Conservation (phyloP, 2,329 filamentous ascomycete species). For the Aspergillus tubingensis region DNA sequence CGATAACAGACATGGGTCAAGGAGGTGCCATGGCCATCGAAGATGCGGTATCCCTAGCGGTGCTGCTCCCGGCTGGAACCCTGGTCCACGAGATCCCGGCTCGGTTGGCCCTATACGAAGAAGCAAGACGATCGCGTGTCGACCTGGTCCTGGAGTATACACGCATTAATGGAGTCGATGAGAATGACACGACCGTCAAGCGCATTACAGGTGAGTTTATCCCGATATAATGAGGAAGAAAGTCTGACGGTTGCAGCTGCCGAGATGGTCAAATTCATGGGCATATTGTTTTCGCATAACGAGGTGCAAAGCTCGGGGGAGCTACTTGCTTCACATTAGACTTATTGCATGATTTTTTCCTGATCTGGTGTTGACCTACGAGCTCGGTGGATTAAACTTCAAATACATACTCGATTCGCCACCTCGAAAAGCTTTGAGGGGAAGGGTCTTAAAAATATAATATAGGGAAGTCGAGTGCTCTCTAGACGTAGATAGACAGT, state of each 20-base stretch:
- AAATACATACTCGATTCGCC: too few relatives aligned
- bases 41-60: slow-evolving; percentile 32
- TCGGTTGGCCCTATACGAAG: slow-evolving; percentile 24
- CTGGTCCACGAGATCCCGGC: slow-evolving; percentile 16
- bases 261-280: slow-evolving; percentile 28
- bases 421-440: too few relatives aligned
- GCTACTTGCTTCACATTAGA: slow-evolving; percentile 1
- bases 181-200: slow-evolving; percentile 16
- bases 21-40: slow-evolving; percentile 38
- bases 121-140: slow-evolving; percentile 22
- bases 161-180: slow-evolving; percentile 26
- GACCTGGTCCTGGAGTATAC: slow-evolving; percentile 26
- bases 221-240: too few relatives aligned
- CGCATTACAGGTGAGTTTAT: slow-evolving; percentile 21
- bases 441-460: too few relatives aligned
- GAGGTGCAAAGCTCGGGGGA: slow-evolving; percentile 17
- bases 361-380: too few relatives aligned
- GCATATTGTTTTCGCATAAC: slow-evolving; percentile 25
- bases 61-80: slow-evolving; percentile 26
- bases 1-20: slow-evolving; percentile 30
- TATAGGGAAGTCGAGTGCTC: too few relatives aligned
- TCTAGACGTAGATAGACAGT: too few relatives aligned
- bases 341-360: too few relatives aligned
- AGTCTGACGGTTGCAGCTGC: slow-evolving; percentile 17
- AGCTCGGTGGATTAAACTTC: too few relatives aligned